Evolutionary conservation across 805 yeast species (phyloP), one percentile per base, ranked within the genome.

Genomic region (Jamesozyma jinghongensis): DNA sequence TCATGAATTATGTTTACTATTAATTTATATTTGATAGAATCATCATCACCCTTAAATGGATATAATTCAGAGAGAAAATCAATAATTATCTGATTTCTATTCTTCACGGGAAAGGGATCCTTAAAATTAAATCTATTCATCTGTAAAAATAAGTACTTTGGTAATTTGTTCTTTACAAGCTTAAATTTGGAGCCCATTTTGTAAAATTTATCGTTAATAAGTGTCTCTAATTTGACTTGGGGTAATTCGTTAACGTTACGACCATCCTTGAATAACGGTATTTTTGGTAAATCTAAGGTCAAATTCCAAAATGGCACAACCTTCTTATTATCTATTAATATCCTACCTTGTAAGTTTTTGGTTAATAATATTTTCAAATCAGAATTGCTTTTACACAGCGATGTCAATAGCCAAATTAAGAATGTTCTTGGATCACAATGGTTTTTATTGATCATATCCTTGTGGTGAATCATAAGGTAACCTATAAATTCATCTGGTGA

Each of bases 401-500:
- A 57, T 47, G 77, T 77, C 13, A 83, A 44, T 11, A 82, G 40
- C 86, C 88, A 82, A 5, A 70, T 49, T 4, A 81, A 47, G 44
- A 83, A 75, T 12, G 61, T 62, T 44, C 73, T 74, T 1, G 92
- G 90, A 33, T 75, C 74, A 3, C 5, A 10, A 6, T 29, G 32
- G 2, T 25, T 19, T 12, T 22, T n/a, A 18, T 16, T 26, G 50
- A 72, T 74, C 32, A 58, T 53, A 39, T 67, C 69, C 34, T 69
- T 66, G 1, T 81, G 67, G n/a, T 54, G 41, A 1, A 61, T 50
- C 2, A 71, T 58, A 4, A 80, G 58, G 44, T 62, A 65, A 43
- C 77, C 77, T 34, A 80, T 54, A 6, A 85, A 59, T 38, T 79
- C 85, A 52, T 76, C 81, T 1, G 85, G 79, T 0, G 90, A 77